These are phyloP conservation scores for Aureobasidium leucospermi DNA, from an alignment of 2,329 filamentous ascomycete species.

Conservation along the genomic window DNA sequence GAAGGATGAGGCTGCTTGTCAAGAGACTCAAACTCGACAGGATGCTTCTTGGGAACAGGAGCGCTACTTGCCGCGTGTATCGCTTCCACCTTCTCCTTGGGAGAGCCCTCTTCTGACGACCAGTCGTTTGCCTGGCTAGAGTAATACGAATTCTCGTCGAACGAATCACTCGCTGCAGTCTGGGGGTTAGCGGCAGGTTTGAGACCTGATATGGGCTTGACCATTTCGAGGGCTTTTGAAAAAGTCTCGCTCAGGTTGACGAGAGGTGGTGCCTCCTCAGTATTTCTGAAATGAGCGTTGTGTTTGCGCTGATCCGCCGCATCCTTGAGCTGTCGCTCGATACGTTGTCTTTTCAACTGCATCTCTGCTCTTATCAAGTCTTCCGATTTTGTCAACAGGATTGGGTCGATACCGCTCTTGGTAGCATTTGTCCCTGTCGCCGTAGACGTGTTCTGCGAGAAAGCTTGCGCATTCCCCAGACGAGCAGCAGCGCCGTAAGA, in stretches of 20 bases:
- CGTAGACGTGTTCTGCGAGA: background rate
- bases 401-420: constrained; percentile 61
- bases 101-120: constrained; percentile 40
- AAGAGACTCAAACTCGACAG: background rate
- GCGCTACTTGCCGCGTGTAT: constrained; percentile 9
- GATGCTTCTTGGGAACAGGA: constrained; percentile 1
- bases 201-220: constrained; percentile 59
- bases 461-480: constrained; percentile 1
- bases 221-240: constrained; percentile 60
- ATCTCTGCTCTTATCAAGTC: constrained; percentile 76
- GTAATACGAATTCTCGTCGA: constrained; percentile 92
- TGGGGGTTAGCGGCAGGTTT: constrained; percentile 48
- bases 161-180: constrained; percentile 67
- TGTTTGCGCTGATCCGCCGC: constrained; percentile 58
- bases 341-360: constrained; percentile 67
- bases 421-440: background rate
- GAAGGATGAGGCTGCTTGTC: constrained; percentile 2
- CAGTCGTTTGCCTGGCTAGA: constrained; percentile 77
- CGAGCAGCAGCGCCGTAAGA: background rate
- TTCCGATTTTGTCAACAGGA: constrained; percentile 79
- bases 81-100: constrained; percentile 11
- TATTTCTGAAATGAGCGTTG: constrained; percentile 42
- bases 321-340: constrained; percentile 71
- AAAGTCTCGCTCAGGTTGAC: constrained; percentile 38
- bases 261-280: constrained; percentile 39